Evolutionary conservation across 2,329 filamentous ascomycete genomes (phyloP).

Genomic region (Stenocarpella maydis): DNA sequence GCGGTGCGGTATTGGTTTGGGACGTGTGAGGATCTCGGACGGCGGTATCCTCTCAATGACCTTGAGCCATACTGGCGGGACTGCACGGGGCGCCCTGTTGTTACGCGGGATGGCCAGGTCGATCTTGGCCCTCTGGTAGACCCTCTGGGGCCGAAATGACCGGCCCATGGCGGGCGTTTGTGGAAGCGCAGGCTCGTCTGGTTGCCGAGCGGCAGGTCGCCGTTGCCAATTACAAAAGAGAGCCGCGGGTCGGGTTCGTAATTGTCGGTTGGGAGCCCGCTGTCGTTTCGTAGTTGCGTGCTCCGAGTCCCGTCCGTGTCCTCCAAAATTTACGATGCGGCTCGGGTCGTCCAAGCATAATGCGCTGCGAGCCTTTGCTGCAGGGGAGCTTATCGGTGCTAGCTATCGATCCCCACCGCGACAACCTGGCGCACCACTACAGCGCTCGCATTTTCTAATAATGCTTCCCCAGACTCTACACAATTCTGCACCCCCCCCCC

Average conservation of each 20-base stretch:
- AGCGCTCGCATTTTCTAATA: constrained; percentile 27
- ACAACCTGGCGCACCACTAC: constrained; percentile 16
- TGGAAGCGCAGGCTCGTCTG: constrained; percentile 13
- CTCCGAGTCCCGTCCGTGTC: constrained; percentile 44
- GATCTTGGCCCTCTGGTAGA: constrained; percentile 53
- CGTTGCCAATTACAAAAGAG: not conserved
- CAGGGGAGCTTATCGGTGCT: constrained; percentile 29
- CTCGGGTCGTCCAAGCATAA: constrained; percentile 54
- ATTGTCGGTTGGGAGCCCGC: not conserved
- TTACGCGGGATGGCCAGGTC: constrained; percentile 47
- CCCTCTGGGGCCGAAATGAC: constrained; percentile 49
- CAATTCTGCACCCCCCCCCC: not conserved
- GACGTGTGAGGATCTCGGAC: constrained; percentile 64
- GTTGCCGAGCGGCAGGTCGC: not conserved
- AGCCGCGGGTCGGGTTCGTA: not conserved
- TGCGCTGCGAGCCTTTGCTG: constrained; percentile 43
- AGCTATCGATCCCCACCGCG: constrained; percentile 27
- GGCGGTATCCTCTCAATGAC: constrained; percentile 64
- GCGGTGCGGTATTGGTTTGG: constrained; percentile 58
- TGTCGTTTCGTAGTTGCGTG: constrained; percentile 43
- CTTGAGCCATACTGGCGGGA: constrained; percentile 58
- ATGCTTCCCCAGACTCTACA: constrained; percentile 20
- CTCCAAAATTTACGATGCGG: constrained; percentile 46
- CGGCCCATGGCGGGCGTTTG: constrained; percentile 43
- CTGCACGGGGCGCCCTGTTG: constrained; percentile 38